Conservation (phyloP, 257 asterid species). For the Datura wrightii region DNA sequence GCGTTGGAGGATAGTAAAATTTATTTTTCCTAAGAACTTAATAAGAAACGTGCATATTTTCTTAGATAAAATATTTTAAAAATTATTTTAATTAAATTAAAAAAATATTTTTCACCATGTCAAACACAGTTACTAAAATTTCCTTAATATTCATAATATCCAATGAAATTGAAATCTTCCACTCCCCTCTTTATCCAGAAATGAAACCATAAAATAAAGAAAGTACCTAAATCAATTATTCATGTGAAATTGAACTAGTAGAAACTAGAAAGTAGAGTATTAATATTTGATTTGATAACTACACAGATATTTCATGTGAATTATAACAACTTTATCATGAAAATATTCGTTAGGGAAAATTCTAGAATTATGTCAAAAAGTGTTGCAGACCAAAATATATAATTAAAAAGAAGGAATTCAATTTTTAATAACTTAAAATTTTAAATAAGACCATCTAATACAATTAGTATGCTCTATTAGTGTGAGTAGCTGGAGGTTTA, state of each 20-base stretch:
- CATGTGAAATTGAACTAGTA: neutral
- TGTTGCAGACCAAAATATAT: neutral
- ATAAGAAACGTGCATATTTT: too few species aligned
- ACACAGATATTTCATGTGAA: neutral
- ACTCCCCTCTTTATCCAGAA: too few species aligned
- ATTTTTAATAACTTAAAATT: too few species aligned
- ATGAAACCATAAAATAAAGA: neutral
- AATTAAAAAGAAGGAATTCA: too few species aligned
- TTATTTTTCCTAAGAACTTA: too few species aligned
- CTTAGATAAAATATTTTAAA: too few species aligned
- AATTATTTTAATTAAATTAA: too few species aligned
- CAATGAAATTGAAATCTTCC: neutral
- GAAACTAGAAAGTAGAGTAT: neutral
- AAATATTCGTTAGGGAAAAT: neutral
- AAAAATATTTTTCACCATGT: too few species aligned
- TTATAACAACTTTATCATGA: neutral
- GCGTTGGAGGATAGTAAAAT: too few species aligned
- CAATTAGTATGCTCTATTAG: too few species aligned
- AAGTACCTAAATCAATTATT: neutral
- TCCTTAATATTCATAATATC: neutral
- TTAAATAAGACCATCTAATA: too few species aligned
- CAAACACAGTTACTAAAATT: neutral
- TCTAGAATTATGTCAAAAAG: neutral
- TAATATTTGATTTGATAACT: constrained; percentile 4
- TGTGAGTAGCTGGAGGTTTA: too few species aligned